Conservation (phyloP, 495 filamentous ascomycete species). For the Geoglossum glabrum region DNA sequence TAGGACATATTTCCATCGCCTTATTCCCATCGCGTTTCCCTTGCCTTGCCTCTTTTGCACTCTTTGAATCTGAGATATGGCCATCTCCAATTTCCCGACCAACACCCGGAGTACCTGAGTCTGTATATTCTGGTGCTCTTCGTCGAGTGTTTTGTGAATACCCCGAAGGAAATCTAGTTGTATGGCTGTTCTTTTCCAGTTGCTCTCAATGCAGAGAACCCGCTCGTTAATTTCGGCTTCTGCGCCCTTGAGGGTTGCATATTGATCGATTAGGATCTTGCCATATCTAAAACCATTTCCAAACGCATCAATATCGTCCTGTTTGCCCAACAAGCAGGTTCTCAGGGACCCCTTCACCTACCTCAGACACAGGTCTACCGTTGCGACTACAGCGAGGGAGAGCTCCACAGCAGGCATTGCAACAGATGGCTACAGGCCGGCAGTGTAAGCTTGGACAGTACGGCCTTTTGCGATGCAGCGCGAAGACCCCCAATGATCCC, state of each 20-base stretch:
- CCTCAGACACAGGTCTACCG: slow-evolving; percentile 14
- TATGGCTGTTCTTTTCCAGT: not conserved
- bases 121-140: slow-evolving; percentile 18
- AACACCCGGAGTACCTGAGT: slow-evolving; percentile 17
- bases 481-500: not conserved
- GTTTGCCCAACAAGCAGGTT: too few relatives aligned
- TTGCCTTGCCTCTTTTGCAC: slow-evolving; percentile 10
- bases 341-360: slow-evolving; percentile 4
- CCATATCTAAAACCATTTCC: slow-evolving; percentile 13
- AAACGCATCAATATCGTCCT: too few relatives aligned
- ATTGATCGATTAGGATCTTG: slow-evolving; percentile 15
- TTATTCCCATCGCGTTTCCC: slow-evolving; percentile 8
- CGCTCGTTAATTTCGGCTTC: slow-evolving; percentile 7
- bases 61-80: slow-evolving; percentile 11
- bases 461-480: too few relatives aligned
- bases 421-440: not conserved
- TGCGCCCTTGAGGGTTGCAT: slow-evolving; percentile 13
- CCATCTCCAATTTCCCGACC: slow-evolving; percentile 14
- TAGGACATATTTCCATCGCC: slow-evolving; percentile 15
- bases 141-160: slow-evolving; percentile 17
- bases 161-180: slow-evolving; percentile 17
- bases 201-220: not conserved
- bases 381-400: slow-evolving; percentile 11
- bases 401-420: slow-evolving; percentile 8
- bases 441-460: too few relatives aligned